Evolutionary conservation across 2,329 filamentous ascomycete genomes (phyloP), one percentile per base, ranked within the genome.

Genomic region (Sordariomycetes sp.): DNA sequence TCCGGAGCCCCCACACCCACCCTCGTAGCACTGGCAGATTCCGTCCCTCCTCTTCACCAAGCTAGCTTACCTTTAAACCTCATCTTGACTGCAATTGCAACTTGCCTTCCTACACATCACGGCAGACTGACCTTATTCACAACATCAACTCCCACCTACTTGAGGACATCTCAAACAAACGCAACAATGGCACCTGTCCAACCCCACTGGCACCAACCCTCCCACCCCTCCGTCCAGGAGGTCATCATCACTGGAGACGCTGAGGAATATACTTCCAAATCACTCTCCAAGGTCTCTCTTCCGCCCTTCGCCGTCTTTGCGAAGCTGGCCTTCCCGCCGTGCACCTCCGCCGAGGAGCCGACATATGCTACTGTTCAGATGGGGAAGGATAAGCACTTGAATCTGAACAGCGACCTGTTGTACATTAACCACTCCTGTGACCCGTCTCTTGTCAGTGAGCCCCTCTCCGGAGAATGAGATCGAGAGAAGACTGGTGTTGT

Each of bases 391-490:
- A 58, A 58, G 37, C 77, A 82, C 50, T 55, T 81, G 45, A 68
- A 73, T 46, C 59, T 82, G 28, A 81, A 82, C 59, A 78, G 71
- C 46, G 76, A 81, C 47, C 50, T 82, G 48, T 53, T 82, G 30
- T 82, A 79, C 55, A 75, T 79, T 44, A 82, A 82, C 54, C 77
- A 82, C 57, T 77, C 72, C 5, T 82, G 77, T 55, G 73, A 77
- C 46, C 77, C 77, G 17, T 74, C 72, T 49, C 63, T 82, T 39
- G 74, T 79, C 41, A 62, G 71, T 70, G 38, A 16, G 28, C 19
- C 15, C 16, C 18, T 20, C 25, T 15, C 14, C 15, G 9, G 8
- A 15, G 30, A 32, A 19, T 11, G 3, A 15, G 30, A n/a, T n/a
- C n/a, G n/a, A n/a, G n/a, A n/a, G n/a, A n/a, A n/a, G n/a, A n/a